Percentiles rank a stretch among this genome's conserved stretches.
Conservation (phyloP, 352 stramenopile genomes). For the Phytophthora macrochlamydospora region DNA sequence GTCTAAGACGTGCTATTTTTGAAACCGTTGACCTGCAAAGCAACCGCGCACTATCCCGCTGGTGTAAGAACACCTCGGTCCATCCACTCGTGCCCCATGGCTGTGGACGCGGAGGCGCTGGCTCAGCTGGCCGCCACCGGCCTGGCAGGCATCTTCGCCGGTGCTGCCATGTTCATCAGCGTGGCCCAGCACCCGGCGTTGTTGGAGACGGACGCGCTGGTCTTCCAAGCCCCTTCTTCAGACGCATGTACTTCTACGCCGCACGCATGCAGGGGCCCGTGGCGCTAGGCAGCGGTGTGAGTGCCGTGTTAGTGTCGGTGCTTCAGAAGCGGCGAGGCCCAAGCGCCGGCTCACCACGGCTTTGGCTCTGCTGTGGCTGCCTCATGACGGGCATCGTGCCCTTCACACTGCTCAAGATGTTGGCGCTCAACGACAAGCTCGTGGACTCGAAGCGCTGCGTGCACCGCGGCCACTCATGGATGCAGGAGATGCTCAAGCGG, state of each 20-base stretch:
- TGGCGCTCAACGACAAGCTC: slow-evolving; percentile 66
- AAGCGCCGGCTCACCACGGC: slow-evolving; percentile 36
- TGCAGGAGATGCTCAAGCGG: slow-evolving; percentile 53
- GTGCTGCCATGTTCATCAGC: slow-evolving; percentile 70
- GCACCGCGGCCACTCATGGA: slow-evolving; percentile 46
- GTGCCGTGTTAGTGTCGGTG: slow-evolving; percentile 50
- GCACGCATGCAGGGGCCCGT: slow-evolving; percentile 67
- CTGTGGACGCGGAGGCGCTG: slow-evolving; percentile 60
- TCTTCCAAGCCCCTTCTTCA: slow-evolving; percentile 78
- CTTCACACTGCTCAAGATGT: slow-evolving; percentile 73
- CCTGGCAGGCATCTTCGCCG: slow-evolving; percentile 70
- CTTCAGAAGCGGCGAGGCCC: slow-evolving; percentile 40
- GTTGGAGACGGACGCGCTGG: slow-evolving; percentile 54
- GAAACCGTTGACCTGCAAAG: too few relatives aligned
- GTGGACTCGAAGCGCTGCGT: slow-evolving; percentile 52
- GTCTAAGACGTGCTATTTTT: not conserved
- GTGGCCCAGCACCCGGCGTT: slow-evolving; percentile 77
- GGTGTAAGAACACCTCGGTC: slow-evolving; percentile 1
- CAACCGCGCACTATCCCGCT: slow-evolving; percentile 1
- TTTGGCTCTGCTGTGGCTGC: slow-evolving; percentile 65
- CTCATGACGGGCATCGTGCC: slow-evolving; percentile 64
- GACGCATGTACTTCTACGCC: slow-evolving; percentile 80
- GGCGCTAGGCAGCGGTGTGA: slow-evolving; percentile 56
- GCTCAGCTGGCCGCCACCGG: slow-evolving; percentile 64
- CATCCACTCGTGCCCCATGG: slow-evolving; percentile 17